These are phyloP conservation scores for Fraxinus albicans DNA, from an alignment of 305 asterid genomes.

Conservation along the genomic window DNA sequence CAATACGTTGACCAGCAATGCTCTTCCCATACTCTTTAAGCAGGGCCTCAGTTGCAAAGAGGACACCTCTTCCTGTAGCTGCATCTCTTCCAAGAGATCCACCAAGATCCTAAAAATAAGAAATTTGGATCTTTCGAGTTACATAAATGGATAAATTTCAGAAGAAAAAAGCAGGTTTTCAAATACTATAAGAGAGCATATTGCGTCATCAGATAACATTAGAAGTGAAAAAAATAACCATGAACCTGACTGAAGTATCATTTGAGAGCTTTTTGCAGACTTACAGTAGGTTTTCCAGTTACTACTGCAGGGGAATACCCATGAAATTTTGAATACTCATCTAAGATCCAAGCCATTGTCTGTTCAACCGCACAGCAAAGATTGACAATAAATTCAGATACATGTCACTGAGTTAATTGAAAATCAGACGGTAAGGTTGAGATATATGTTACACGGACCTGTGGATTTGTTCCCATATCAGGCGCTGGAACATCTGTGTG, in stretches of 20 bases:
- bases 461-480: conserved; percentile 91
- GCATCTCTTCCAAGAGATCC: conserved; percentile 98
- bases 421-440: conserved; percentile 16
- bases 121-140: not conserved
- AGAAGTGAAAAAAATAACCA: not conserved
- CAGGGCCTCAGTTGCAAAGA: conserved; percentile 73
- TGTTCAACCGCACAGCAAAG: conserved; percentile 21
- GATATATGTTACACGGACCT: conserved; percentile 28
- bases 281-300: conserved; percentile 86
- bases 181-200: not conserved
- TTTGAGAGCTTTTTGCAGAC: conserved; percentile 5
- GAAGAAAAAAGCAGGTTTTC: not conserved
- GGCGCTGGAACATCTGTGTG: conserved; percentile 90
- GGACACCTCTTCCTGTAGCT: conserved; percentile 88
- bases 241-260: not conserved
- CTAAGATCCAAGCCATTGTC: conserved; percentile 97
- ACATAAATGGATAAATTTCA: not conserved
- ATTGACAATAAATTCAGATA: not conserved
- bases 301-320: conserved; percentile 92
- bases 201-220: not conserved
- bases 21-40: conserved; percentile 69
- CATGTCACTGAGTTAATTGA: not conserved
- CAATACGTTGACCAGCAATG: conserved; percentile 70
- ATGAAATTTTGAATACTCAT: conserved; percentile 89
- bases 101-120: conserved; percentile 62